Evolutionary conservation across 2,329 filamentous ascomycete genomes (phyloP), one percentile per base, ranked within the genome.

Genomic region (Trichoderma sp.): DNA sequence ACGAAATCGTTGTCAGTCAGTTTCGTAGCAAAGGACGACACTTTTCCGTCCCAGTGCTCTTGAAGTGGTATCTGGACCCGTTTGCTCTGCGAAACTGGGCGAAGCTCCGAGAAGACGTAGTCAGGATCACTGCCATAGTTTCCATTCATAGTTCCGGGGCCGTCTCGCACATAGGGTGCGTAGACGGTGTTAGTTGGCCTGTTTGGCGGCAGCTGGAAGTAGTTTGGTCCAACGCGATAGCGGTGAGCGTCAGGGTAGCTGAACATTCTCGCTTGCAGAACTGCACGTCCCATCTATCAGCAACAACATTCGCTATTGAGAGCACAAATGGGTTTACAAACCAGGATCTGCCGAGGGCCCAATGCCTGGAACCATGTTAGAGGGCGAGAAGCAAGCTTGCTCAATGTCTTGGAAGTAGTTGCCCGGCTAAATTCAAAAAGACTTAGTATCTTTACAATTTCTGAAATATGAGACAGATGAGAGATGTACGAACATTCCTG

Each of bases 151-250:
- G 88, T 86, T 89, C 93, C 93, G 69, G 78, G 76, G 18, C 91
- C 91, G 74, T 93, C 91, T 70, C 91, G 87, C 77, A 93, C 90
- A 83, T 89, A 91, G 71, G 91, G 91, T 83, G 83, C 86, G 84
- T 79, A 82, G 81, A 80, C 75, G 78, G 81, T 82, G 0, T 86
- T 84, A 65, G 81, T 82, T 49, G 39, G 73, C 63, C 70, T 58
- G 79, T 90, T 90, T 73, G 88, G 85, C 24, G 88, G 87, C 63
- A 90, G 85, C 75, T 89, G 86, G 72, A 89, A 84, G 78, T 89
- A 90, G 80, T 90, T 90, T 59, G 83, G 82, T 46, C 88, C 88
- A 4, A 90, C 79, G 52, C 89, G 86, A 78, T 91, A 85, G 43
- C 87, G 84, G 70, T 89, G 87, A 26, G 88, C 86, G 66, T 90